A percentile compares a stretch with the other conserved stretches of the same genome.
phyloP scores from a whole-genome alignment of 2,329 filamentous ascomycete genomes.

The Fonsecaea erecta region DNA sequence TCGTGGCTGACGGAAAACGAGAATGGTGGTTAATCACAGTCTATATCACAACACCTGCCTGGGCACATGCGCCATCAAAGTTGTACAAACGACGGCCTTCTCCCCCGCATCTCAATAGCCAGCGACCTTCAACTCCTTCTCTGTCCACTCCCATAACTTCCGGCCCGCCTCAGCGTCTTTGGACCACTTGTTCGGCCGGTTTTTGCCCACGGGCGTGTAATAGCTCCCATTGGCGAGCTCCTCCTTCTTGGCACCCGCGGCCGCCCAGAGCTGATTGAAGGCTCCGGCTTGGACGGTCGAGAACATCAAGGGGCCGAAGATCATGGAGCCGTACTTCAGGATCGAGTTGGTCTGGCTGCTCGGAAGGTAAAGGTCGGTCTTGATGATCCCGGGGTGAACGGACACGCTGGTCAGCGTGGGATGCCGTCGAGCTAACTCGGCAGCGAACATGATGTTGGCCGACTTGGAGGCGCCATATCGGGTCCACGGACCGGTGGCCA shows the following conservation, averaged over 20 bases:
- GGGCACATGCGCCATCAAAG: too few relatives aligned
- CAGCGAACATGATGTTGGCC: conserved; percentile 55
- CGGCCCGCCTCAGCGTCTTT: conserved; percentile 38
- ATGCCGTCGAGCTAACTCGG: conserved; percentile 52
- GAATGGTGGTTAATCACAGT: neutral
- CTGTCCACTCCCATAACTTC: conserved; percentile 45
- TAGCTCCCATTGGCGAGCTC: conserved; percentile 50
- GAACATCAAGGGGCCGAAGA: conserved; percentile 39
- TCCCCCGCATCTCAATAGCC: conserved; percentile 24
- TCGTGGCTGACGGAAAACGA: neutral
- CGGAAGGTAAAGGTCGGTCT: conserved; percentile 48
- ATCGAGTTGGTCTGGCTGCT: conserved; percentile 38
- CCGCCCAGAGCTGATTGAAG: conserved; percentile 49
- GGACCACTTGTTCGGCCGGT: conserved; percentile 39
- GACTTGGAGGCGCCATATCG: conserved; percentile 60
- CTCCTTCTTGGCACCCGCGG: conserved; percentile 42
- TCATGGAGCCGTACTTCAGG: conserved; percentile 36
- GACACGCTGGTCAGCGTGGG: conserved; percentile 50
- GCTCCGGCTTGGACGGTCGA: conserved; percentile 44
- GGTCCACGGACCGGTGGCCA: conserved; percentile 46
- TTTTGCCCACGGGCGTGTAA: conserved; percentile 48
- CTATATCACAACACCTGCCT: neutral
- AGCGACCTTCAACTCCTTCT: conserved; percentile 39
- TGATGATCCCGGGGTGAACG: conserved; percentile 56
- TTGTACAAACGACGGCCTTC: neutral